A percentile compares a stretch with the other conserved stretches of the same genome.
These are phyloP conservation scores for Populus euphratica DNA, from an alignment of 345 rosid species.

Conservation along the genomic window DNA sequence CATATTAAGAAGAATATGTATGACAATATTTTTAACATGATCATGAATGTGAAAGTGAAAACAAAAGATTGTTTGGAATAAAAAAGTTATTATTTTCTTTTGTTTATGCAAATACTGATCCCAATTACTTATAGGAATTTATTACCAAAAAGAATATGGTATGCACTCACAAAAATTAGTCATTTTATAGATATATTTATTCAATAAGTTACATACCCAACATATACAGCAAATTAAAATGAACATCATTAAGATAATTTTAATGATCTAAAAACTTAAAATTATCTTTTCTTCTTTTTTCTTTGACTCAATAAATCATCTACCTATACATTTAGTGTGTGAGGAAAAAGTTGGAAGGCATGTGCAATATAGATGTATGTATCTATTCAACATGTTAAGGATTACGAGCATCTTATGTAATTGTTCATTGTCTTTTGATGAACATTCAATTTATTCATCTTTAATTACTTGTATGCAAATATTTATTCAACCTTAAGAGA, in stretches of 20 bases:
- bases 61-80: neutral
- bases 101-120: neutral
- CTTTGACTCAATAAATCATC: constrained; percentile 8
- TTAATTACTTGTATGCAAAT: no score
- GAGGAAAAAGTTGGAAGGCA: neutral
- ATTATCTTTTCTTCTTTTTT: neutral
- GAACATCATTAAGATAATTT: neutral
- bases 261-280: neutral
- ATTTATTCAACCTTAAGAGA: no score
- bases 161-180: no score
- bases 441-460: no score
- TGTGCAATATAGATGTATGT: constrained; percentile 1
- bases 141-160: no score
- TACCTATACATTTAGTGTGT: neutral
- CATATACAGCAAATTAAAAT: no score
- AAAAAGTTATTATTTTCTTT: neutral
- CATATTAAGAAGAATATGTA: constrained; percentile 14
- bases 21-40: neutral
- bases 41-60: constrained; percentile 6
- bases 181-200: no score
- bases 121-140: neutral
- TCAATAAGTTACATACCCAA: no score
- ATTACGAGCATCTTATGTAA: no score
- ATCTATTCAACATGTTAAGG: neutral
- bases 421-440: no score